These are phyloP conservation scores for Cladobotryum protrusum DNA, from an alignment of 2,329 filamentous ascomycete species.

Conservation along the genomic window DNA sequence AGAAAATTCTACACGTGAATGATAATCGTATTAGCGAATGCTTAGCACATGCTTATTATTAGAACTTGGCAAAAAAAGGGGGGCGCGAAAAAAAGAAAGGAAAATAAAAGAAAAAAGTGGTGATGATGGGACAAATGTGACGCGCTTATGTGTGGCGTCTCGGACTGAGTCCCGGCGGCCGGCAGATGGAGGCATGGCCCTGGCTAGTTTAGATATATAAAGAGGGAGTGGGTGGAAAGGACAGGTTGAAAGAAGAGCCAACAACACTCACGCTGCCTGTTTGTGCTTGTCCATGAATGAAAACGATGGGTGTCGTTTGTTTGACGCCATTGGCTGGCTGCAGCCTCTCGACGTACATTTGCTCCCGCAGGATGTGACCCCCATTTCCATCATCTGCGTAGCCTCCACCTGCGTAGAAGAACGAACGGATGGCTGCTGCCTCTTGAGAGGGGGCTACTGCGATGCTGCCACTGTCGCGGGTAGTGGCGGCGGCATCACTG, in stretches of 20 bases:
- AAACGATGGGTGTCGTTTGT: constrained; percentile 30
- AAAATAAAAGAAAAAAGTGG: neutral
- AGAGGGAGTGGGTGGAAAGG: neutral
- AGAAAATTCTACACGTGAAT: constrained; percentile 32
- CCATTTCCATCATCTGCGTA: constrained; percentile 26
- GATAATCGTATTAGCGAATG: too few species aligned
- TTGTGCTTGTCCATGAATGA: constrained; percentile 38
- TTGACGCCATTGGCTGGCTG: constrained; percentile 23
- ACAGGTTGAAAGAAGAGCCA: neutral
- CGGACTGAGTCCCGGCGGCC: too few species aligned
- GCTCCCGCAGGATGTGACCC: constrained; percentile 30
- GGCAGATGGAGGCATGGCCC: too few species aligned
- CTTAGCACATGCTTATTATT: too few species aligned
- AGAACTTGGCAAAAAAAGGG: neutral
- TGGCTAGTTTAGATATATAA: too few species aligned
- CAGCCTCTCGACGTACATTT: constrained; percentile 50
- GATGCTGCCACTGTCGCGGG: neutral
- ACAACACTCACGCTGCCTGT: constrained; percentile 31
- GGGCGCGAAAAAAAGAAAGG: too few species aligned
- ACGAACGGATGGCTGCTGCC: constrained; percentile 19
- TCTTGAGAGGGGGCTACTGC: constrained; percentile 6
- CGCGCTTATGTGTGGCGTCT: too few species aligned
- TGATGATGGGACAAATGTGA: neutral
- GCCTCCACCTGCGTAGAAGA: constrained; percentile 32
- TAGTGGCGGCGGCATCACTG: neutral